phyloP scores from a whole-genome alignment of 2,329 filamentous ascomycete genomes.

The Colletotrichum chrysophilum region DNA sequence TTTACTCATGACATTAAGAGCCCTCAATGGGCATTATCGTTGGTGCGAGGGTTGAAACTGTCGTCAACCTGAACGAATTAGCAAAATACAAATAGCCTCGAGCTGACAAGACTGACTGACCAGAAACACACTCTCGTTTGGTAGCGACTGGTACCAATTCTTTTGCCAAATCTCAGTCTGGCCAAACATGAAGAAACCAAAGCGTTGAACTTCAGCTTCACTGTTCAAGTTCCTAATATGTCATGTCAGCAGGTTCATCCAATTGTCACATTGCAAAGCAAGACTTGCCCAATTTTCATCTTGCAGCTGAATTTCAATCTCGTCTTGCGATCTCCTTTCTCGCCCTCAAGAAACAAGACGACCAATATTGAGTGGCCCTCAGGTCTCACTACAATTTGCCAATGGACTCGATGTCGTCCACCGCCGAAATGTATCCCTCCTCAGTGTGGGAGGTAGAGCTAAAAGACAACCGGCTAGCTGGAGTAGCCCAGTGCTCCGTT shows the following conservation, averaged over 20 bases:
- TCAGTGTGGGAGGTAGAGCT: not conserved
- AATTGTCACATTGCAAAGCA: not conserved
- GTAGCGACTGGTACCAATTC: not conserved
- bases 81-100: not conserved
- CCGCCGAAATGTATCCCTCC: not conserved
- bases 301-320: not conserved
- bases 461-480: constrained; percentile 12
- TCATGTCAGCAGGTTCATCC: not conserved
- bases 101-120: not conserved
- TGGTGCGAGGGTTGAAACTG: not conserved
- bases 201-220: not conserved
- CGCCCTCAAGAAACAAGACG: not conserved
- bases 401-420: not conserved
- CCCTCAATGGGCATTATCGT: not conserved
- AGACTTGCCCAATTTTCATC: not conserved
- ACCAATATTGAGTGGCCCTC: not conserved
- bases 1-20: constrained; percentile 2
- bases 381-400: not conserved
- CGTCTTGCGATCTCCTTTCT: not conserved
- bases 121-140: not conserved
- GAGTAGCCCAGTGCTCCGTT: constrained; percentile 14
- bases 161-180: not conserved
- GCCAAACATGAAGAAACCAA: not conserved
- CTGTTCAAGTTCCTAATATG: not conserved
- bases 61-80: not conserved